Base-by-base conservation (phyloP, 2,329 filamentous ascomycete genomes). In the Fusarium chaquense region DNA sequence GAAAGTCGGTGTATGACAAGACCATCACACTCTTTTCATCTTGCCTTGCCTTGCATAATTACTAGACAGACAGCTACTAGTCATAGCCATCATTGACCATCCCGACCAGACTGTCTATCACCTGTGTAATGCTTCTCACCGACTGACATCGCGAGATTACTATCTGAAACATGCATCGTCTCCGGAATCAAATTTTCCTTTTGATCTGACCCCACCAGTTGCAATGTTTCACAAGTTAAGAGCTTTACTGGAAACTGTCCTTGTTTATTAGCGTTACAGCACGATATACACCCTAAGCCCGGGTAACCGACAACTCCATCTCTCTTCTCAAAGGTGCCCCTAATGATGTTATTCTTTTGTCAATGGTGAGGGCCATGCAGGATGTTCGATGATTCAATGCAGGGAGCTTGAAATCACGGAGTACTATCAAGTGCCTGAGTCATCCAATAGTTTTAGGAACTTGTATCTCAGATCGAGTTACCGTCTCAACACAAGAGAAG, bases 1-100 rank as follows among this genome's bases (percentile, higher is more conserved):
- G 18, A 60, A 65, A 59, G 61, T 47, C 61, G 53, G 62, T 65
- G 52, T 46, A 46, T 18, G 15, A 18, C 24, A 30, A 28, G 7
- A 26, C 22, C 30, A 20, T 52, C 20, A 47, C 30, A 52, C 33
- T 52, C 16, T 36, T 30, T 41, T 28, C 18, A 26, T 30, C n/a
- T 20, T 15, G 6, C 15, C 32, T 44, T 60, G 30, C 58, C 51
- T 49, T 41, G 26, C 40, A 63, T 35, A 24, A 15, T 15, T 24
- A 7, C 24, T 26, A 43, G 41, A 24, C 15, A 44, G 11, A 13
- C n/a, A 18, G 10, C 7, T 20, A 15, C 13, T 30, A 18, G 15
- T 6, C n/a, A 28, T 32, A 22, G 41, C 13, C 26, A 38, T 56
- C 15, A 12, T 35, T 33, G 18, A 26, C 10, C 20, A 18, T 36